phyloP scores from a whole-genome alignment of 305 asterid species.

The Fraxinus baroniana region DNA sequence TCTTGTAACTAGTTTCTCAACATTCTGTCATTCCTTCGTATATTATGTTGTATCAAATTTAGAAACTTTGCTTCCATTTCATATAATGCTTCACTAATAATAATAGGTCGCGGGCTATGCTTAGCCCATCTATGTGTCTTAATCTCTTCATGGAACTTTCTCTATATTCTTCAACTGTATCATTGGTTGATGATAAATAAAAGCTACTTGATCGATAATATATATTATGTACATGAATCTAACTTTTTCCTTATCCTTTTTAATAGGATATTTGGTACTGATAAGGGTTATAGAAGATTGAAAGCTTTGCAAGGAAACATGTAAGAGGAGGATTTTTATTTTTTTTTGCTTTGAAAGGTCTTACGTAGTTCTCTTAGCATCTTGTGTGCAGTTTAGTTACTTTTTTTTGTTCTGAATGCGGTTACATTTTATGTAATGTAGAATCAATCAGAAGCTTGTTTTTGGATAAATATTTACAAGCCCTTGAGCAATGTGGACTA shows the following conservation, averaged over 20 bases:
- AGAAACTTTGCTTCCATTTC: background rate
- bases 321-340: background rate
- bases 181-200: background rate
- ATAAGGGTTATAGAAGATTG: slow-evolving; percentile 70
- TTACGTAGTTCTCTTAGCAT: slow-evolving; percentile 22
- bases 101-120: background rate
- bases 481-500: no score
- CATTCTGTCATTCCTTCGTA: background rate
- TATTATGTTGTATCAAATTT: background rate
- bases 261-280: slow-evolving; percentile 74
- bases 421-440: slow-evolving; percentile 29
- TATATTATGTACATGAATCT: background rate
- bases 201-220: background rate
- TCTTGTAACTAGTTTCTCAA: no score
- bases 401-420: slow-evolving; percentile 22
- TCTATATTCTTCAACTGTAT: background rate
- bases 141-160: background rate
- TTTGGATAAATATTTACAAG: background rate
- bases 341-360: background rate
- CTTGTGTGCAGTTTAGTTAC: slow-evolving; percentile 34
- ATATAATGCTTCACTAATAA: background rate
- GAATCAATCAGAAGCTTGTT: slow-evolving; percentile 34
- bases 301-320: slow-evolving; percentile 58
- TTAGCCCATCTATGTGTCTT: background rate
- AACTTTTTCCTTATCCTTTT: background rate